Evolutionary conservation across 2,329 filamentous ascomycete genomes (phyloP).

Genomic region (Cordyceps farinosa): DNA sequence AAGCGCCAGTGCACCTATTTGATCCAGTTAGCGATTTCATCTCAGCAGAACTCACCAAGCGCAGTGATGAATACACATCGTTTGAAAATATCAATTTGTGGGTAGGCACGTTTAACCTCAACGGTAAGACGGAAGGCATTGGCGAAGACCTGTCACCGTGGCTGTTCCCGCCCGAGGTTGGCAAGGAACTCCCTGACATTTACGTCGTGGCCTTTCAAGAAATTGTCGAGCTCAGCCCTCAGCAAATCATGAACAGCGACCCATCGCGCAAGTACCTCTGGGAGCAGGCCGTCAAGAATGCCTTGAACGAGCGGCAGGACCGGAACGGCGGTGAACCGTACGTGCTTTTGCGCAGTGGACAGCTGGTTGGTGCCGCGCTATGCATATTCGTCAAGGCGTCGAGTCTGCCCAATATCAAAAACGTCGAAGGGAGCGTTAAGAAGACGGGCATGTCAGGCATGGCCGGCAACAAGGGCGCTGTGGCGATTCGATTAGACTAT

Average conservation of each 20-base stretch:
- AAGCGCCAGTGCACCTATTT: slow-evolving; percentile 78
- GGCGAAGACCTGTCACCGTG: slow-evolving; percentile 78
- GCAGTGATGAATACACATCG: slow-evolving; percentile 70
- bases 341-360: slow-evolving; percentile 83
- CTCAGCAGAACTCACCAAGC: slow-evolving; percentile 66
- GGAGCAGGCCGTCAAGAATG: slow-evolving; percentile 76
- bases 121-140: slow-evolving; percentile 77
- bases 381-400: slow-evolving; percentile 86
- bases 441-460: slow-evolving; percentile 94
- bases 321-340: slow-evolving; percentile 70
- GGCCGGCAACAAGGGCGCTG: slow-evolving; percentile 96
- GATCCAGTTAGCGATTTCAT: slow-evolving; percentile 95
- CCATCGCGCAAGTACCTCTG: slow-evolving; percentile 79
- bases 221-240: slow-evolving; percentile 94
- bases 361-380: slow-evolving; percentile 89
- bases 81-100: slow-evolving; percentile 72
- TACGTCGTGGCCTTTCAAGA: slow-evolving; percentile 94
- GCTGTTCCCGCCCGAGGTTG: slow-evolving; percentile 64
- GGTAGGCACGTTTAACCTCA: slow-evolving; percentile 92
- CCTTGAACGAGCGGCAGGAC: slow-evolving; percentile 69
- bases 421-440: slow-evolving; percentile 93
- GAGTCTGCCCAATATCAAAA: slow-evolving; percentile 78
- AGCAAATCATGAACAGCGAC: slow-evolving; percentile 99
- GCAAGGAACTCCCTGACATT: slow-evolving; percentile 71
- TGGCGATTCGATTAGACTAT: slow-evolving; percentile 92